Evolutionary conservation across 192 early-diverging fungal species (phyloP).

Genomic region (Piromyces sp.): DNA sequence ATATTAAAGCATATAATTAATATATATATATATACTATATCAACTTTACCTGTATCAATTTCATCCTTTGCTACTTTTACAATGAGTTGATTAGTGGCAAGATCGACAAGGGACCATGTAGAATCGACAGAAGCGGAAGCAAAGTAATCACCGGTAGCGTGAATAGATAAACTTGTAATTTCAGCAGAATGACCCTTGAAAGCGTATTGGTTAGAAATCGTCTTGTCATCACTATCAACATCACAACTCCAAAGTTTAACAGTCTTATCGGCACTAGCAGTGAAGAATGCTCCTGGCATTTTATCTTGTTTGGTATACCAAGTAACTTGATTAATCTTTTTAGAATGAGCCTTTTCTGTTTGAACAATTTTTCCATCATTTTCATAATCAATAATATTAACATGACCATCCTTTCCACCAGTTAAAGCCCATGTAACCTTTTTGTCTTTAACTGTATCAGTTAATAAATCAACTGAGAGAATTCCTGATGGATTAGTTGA

Average conservation of each 20-base stretch:
- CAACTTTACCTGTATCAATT: not conserved
- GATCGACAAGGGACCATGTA: conserved; percentile 64
- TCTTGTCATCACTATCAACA: conserved; percentile 10
- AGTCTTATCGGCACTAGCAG: conserved; percentile 61
- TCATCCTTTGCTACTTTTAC: conserved; percentile 12
- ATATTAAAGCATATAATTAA: not conserved
- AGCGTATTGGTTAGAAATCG: conserved; percentile 18
- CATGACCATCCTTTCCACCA: conserved; percentile 63
- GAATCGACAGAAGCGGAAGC: conserved; percentile 54
- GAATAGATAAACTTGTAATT: conserved; percentile 54
- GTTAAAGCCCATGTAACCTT: conserved; percentile 50
- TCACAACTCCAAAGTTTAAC: conserved; percentile 52
- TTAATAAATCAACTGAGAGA: conserved; percentile 11
- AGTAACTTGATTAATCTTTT: conserved; percentile 36
- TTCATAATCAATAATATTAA: conserved; percentile 45
- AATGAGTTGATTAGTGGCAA: conserved; percentile 39
- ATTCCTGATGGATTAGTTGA: conserved; percentile 56
- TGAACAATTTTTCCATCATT: conserved; percentile 39
- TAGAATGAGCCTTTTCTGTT: conserved; percentile 65
- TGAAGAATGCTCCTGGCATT: conserved; percentile 32
- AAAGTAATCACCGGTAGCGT: conserved; percentile 67
- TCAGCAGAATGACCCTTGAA: conserved; percentile 51
- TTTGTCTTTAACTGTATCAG: conserved; percentile 25
- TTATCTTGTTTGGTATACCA: conserved; percentile 46
- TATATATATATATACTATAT: not conserved